These are phyloP conservation scores for Chytriomyces sp. DNA, from an alignment of 192 early-diverging fungal species.

Conservation along the genomic window DNA sequence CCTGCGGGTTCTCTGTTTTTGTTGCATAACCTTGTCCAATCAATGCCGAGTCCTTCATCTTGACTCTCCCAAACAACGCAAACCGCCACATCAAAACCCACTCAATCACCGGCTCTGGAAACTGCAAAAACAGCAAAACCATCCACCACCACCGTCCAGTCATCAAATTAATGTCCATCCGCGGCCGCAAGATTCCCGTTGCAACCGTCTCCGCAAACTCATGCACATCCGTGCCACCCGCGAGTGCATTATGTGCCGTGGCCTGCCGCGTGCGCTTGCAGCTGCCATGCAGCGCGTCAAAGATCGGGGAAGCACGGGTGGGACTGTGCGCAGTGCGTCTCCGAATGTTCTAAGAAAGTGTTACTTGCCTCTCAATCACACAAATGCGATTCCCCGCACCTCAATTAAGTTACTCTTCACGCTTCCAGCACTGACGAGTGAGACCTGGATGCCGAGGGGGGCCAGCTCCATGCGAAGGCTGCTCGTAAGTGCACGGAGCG, in stretches of 20 bases:
- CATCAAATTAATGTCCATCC: conserved; percentile 10
- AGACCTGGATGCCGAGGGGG: conserved; percentile 27
- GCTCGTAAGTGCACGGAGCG: conserved; percentile 27
- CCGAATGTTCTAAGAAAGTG: background rate
- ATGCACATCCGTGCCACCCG: conserved; percentile 19
- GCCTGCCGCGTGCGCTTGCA: background rate
- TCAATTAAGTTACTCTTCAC: conserved; percentile 30
- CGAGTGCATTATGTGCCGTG: background rate
- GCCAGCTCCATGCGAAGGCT: conserved; percentile 30
- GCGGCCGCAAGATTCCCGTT: background rate
- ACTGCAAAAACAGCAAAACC: conserved; percentile 19
- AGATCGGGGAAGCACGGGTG: background rate
- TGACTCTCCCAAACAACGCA: background rate
- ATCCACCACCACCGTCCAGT: conserved; percentile 35
- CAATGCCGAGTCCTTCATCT: background rate
- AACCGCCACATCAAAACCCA: conserved; percentile 28
- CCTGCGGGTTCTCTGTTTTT: too few relatives aligned
- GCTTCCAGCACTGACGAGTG: conserved; percentile 22
- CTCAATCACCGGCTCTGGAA: conserved; percentile 31
- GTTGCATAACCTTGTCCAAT: too few relatives aligned
- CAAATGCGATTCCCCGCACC: background rate
- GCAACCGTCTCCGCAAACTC: conserved; percentile 10
- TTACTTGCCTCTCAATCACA: background rate
- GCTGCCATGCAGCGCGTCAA: background rate
- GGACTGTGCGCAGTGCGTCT: background rate